A percentile compares a stretch with the other conserved stretches of the same genome.
Conservation (phyloP, 257 asterid species). For the Nyctanthes arbortristis region DNA sequence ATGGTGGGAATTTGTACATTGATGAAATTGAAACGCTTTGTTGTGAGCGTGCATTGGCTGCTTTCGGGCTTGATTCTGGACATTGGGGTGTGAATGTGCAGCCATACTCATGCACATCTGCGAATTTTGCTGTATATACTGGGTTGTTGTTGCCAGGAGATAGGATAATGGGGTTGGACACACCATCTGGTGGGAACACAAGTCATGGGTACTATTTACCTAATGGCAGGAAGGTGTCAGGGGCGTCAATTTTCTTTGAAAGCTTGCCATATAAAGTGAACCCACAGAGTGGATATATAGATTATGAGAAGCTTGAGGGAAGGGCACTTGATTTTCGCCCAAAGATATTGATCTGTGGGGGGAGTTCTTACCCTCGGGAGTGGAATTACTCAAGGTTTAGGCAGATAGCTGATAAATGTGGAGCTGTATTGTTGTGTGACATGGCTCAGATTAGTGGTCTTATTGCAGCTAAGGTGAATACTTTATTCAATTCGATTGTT, state of each 20-base stretch:
- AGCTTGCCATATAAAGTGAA: conserved; percentile 77
- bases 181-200: conserved; percentile 89
- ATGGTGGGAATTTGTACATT: conserved; percentile 79
- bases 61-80: conserved; percentile 69
- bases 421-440: conserved; percentile 82
- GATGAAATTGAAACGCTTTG: conserved; percentile 84
- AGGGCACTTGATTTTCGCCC: conserved; percentile 89
- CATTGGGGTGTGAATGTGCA: conserved; percentile 95
- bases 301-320: conserved; percentile 85
- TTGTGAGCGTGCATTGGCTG: conserved; percentile 68
- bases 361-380: conserved; percentile 87
- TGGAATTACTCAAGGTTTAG: conserved; percentile 84
- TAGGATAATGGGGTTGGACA: conserved; percentile 91
- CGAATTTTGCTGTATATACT: conserved; percentile 84
- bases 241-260: conserved; percentile 85
- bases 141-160: conserved; percentile 82
- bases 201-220: conserved; percentile 87
- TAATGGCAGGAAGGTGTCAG: conserved; percentile 82
- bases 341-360: conserved; percentile 88
- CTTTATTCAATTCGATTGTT: background rate
- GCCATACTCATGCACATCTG: conserved; percentile 85
- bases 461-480: conserved; percentile 79
- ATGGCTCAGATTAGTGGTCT: conserved; percentile 96
- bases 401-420: conserved; percentile 83
- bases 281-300: conserved; percentile 76